These are phyloP conservation scores for Alternaria sp. DNA, from an alignment of 2,329 filamentous ascomycete genomes.

Conservation along the genomic window DNA sequence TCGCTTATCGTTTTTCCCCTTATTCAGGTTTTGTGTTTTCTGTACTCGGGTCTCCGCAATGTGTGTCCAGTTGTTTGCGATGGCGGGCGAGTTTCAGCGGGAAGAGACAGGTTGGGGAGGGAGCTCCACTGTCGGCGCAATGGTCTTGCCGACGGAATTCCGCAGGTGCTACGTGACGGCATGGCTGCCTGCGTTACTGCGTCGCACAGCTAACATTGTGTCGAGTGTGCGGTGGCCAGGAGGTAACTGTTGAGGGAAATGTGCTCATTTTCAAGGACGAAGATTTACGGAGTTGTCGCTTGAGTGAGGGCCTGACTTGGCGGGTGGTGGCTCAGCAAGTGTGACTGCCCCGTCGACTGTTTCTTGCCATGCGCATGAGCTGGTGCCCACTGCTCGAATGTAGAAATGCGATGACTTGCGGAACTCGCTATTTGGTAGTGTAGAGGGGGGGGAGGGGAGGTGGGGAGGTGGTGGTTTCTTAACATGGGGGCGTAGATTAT, in stretches of 20 bases:
- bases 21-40: neutral
- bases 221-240: neutral
- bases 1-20: neutral
- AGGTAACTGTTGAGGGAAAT: neutral
- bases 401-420: neutral
- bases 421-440: neutral
- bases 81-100: conserved; percentile 41
- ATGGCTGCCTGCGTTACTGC: neutral
- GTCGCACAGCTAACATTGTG: neutral
- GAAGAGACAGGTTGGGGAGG: neutral
- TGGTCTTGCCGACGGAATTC: conserved; percentile 22
- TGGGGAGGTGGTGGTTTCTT: neutral
- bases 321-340: neutral
- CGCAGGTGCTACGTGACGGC: conserved; percentile 1
- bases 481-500: neutral
- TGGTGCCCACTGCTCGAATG: neutral
- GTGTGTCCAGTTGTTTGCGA: conserved; percentile 7
- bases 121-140: conserved; percentile 23
- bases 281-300: conserved; percentile 1
- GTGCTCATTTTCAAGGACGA: neutral
- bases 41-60: neutral
- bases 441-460: too few species aligned
- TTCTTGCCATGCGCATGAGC: conserved; percentile 2
- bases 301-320: conserved; percentile 3
- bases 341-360: neutral